Evolutionary conservation across 2,329 filamentous ascomycete genomes (phyloP).

Genomic region (Alternaria metachromatica): DNA sequence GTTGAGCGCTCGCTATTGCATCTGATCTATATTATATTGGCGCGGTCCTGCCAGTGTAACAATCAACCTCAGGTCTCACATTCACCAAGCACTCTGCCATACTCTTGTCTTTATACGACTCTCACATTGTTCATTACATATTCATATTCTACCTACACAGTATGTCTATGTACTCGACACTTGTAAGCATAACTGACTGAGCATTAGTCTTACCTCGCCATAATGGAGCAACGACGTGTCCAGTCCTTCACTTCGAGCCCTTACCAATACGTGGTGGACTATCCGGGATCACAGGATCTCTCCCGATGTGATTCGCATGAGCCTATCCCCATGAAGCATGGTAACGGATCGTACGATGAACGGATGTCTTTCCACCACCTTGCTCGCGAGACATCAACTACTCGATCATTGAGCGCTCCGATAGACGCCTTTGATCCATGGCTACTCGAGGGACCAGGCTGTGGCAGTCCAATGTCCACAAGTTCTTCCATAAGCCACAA

Average conservation of each 20-base stretch:
- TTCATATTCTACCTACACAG: neutral
- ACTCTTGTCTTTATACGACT: neutral
- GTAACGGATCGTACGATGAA: constrained; percentile 14
- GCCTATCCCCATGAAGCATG: neutral
- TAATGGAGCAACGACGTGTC: constrained; percentile 16
- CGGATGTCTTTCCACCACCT: constrained; percentile 2
- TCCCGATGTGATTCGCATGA: neutral
- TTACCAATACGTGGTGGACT: constrained; percentile 13
- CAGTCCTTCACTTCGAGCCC: constrained; percentile 15
- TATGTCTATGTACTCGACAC: neutral
- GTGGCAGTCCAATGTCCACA: constrained; percentile 20
- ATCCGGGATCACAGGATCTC: constrained; percentile 1
- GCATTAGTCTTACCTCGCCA: constrained; percentile 1
- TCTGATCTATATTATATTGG: constrained; percentile 15
- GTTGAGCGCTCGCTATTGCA: constrained; percentile 4
- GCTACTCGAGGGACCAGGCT: constrained; percentile 14
- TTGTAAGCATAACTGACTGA: neutral
- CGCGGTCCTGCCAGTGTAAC: neutral
- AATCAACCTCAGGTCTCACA: neutral
- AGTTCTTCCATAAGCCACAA: constrained; percentile 17
- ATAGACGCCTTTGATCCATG: constrained; percentile 18
- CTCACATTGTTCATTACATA: neutral
- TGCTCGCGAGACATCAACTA: neutral
- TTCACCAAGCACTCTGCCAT: neutral
- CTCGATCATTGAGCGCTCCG: constrained; percentile 7